Evolutionary conservation across 2,329 filamentous ascomycete genomes (phyloP).

Genomic region (Bipolaris zeicola): DNA sequence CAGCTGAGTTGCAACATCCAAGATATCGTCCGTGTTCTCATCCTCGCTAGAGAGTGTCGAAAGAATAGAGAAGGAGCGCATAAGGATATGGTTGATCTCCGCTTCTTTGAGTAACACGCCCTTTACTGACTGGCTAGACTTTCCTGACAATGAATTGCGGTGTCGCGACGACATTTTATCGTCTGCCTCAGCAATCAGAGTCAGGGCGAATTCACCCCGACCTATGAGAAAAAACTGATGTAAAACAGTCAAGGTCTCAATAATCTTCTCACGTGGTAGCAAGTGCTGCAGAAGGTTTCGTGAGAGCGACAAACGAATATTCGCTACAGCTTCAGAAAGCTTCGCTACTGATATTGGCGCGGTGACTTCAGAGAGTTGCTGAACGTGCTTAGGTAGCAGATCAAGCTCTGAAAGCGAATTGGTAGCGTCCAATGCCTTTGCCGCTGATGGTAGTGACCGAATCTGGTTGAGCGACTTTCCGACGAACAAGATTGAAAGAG

Average conservation of each 20-base stretch:
- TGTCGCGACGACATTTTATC: constrained; percentile 76
- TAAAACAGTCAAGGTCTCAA: constrained; percentile 76
- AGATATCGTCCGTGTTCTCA: constrained; percentile 71
- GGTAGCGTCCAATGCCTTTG: constrained; percentile 33
- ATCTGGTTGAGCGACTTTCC: constrained; percentile 89
- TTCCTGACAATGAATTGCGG: constrained; percentile 51
- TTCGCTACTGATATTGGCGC: constrained; percentile 75
- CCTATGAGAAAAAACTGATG: constrained; percentile 87
- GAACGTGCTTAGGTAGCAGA: constrained; percentile 71
- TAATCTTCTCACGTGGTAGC: constrained; percentile 75
- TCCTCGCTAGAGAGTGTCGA: constrained; percentile 79
- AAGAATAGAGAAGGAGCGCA: constrained; percentile 78
- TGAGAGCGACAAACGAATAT: constrained; percentile 81
- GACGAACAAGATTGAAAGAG: constrained; percentile 85
- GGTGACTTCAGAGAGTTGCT: constrained; percentile 68
- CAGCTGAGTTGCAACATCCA: constrained; percentile 81
- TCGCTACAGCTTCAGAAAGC: constrained; percentile 73
- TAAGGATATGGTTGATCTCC: constrained; percentile 78
- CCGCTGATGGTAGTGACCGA: constrained; percentile 51
- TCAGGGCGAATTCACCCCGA: constrained; percentile 88
- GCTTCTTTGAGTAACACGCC: constrained; percentile 80
- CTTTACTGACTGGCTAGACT: constrained; percentile 59
- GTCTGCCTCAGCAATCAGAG: constrained; percentile 84
- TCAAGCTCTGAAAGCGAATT: constrained; percentile 56
- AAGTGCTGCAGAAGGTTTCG: constrained; percentile 82